Evolutionary conservation across 495 filamentous ascomycete species (phyloP).

Genomic region (Collariella sp.): DNA sequence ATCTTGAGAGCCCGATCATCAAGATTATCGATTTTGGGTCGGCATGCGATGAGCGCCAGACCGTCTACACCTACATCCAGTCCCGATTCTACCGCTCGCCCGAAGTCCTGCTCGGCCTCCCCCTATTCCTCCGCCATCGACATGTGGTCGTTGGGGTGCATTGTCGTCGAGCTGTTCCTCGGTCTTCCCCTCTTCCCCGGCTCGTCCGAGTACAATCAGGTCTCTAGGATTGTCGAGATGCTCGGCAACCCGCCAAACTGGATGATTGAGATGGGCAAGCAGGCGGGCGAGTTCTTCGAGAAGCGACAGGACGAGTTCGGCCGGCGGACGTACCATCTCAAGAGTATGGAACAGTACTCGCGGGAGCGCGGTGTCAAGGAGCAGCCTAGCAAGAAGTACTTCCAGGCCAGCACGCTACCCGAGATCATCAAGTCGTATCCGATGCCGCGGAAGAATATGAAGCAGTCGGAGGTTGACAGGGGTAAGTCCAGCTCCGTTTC

Average conservation of each 20-base stretch:
- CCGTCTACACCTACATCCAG: slow-evolving; percentile 99
- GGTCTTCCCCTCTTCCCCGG: slow-evolving; percentile 94
- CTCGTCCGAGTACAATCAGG: slow-evolving; percentile 98
- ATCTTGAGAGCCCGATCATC: slow-evolving; percentile 98
- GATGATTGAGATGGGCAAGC: slow-evolving; percentile 99
- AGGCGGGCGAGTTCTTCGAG: slow-evolving; percentile 95
- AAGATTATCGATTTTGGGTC: slow-evolving; percentile 99
- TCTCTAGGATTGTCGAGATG: slow-evolving; percentile 97
- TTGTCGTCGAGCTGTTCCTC: slow-evolving; percentile 96
- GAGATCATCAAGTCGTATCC: slow-evolving; percentile 96
- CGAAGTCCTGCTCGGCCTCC: slow-evolving; percentile 86
- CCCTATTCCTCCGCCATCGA: slow-evolving; percentile 98
- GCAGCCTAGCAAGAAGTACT: slow-evolving; percentile 99
- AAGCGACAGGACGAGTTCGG: slow-evolving; percentile 86
- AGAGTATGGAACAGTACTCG: slow-evolving; percentile 96
- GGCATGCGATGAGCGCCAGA: slow-evolving; percentile 96
- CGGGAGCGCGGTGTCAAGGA: slow-evolving; percentile 92
- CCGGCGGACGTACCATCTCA: slow-evolving; percentile 79
- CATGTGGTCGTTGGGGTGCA: slow-evolving; percentile 99
- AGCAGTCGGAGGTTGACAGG: slow-evolving; percentile 90
- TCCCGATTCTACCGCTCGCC: slow-evolving; percentile 97
- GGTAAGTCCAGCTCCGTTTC: slow-evolving; percentile 48
- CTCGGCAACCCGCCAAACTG: slow-evolving; percentile 90
- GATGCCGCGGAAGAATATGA: slow-evolving; percentile 99
- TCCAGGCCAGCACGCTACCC: slow-evolving; percentile 82